Evolutionary conservation across 192 early-diverging fungal species (phyloP).

Genomic region (Coemansia sp.): DNA sequence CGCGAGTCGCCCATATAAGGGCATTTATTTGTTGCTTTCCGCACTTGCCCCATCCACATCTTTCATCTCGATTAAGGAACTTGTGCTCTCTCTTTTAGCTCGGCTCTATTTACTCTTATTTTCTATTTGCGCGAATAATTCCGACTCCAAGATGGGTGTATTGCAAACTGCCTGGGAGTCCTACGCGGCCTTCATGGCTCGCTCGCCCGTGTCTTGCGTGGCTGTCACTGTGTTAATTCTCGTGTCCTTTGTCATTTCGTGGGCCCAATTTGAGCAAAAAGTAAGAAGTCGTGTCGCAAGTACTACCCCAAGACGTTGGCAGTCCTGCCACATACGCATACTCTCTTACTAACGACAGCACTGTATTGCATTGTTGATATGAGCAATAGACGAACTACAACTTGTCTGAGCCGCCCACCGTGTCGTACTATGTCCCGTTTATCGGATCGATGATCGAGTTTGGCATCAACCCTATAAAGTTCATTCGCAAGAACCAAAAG

Average conservation of each 20-base stretch:
- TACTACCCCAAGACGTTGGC: not conserved
- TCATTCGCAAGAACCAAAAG: constrained; percentile 80
- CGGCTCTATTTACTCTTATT: not conserved
- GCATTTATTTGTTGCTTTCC: not conserved
- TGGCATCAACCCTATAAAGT: constrained; percentile 88
- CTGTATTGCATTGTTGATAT: not conserved
- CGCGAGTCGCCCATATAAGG: constrained; percentile 7
- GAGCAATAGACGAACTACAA: constrained; percentile 21
- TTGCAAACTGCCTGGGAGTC: constrained; percentile 39
- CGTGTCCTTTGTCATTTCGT: constrained; percentile 37
- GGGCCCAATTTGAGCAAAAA: constrained; percentile 57
- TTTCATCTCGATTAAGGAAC: constrained; percentile 1
- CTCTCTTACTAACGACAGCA: not conserved
- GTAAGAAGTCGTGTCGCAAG: not conserved
- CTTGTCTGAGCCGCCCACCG: constrained; percentile 68
- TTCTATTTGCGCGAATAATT: not conserved
- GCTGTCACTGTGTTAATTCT: constrained; percentile 28
- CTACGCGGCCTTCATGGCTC: constrained; percentile 37
- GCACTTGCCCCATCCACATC: not conserved
- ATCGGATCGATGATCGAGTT: constrained; percentile 86
- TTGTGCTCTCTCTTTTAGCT: constrained; percentile 13
- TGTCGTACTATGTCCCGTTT: constrained; percentile 82
- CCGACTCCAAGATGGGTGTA: constrained; percentile 26
- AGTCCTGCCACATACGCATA: not conserved
- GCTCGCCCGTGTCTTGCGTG: constrained; percentile 34